phyloP scores from a whole-genome alignment of 441 rosid genomes.

The Macaranga tanarius region DNA sequence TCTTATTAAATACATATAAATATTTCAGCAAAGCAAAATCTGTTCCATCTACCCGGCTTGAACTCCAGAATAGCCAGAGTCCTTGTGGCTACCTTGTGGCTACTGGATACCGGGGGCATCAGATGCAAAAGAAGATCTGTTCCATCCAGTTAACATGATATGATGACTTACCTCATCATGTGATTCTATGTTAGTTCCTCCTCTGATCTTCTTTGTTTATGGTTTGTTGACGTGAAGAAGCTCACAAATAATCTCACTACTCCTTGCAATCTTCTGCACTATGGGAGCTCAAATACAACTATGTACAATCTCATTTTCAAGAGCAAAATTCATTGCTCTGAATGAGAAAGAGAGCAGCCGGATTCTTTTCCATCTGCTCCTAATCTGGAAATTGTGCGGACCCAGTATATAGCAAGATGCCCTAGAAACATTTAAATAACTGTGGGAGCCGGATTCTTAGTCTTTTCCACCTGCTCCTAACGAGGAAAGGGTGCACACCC shows the following conservation, averaged over 20 bases:
- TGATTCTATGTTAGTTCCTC: neutral
- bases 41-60: too few relatives aligned
- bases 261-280: neutral
- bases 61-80: too few relatives aligned
- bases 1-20: too few relatives aligned
- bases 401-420: slow-evolving; percentile 1
- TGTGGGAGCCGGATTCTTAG: slow-evolving; percentile 48
- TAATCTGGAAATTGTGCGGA: slow-evolving; percentile 38
- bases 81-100: too few relatives aligned
- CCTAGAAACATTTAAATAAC: slow-evolving; percentile 29
- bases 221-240: neutral
- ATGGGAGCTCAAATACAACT: slow-evolving; percentile 15
- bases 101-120: too few relatives aligned
- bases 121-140: too few relatives aligned
- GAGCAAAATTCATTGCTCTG: slow-evolving; percentile 2
- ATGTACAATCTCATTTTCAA: slow-evolving; percentile 16
- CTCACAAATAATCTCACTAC: neutral
- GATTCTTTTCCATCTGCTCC: slow-evolving; percentile 63
- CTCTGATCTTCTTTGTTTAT: neutral
- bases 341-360: slow-evolving; percentile 30
- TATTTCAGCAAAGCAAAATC: too few relatives aligned
- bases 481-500: slow-evolving; percentile 54
- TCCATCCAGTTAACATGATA: too few relatives aligned
- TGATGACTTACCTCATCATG: too few relatives aligned
- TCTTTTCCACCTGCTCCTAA: slow-evolving; percentile 67